Percentiles rank a stretch among this genome's conserved stretches.
These are phyloP conservation scores for Pythium coloratum DNA, from an alignment of 352 stramenopile species.

Conservation along the genomic window DNA sequence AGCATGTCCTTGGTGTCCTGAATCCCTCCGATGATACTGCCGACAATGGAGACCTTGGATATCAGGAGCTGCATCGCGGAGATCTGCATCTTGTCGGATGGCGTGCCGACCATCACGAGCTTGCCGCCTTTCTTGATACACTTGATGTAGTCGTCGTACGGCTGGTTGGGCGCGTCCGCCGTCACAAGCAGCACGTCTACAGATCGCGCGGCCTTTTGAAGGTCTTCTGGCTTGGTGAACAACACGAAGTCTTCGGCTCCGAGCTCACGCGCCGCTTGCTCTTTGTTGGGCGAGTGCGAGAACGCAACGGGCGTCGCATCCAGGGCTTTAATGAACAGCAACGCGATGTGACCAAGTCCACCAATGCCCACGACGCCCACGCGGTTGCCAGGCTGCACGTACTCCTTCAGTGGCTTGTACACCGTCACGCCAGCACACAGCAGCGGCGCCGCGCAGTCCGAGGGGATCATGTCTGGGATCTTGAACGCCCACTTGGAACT, in stretches of 20 bases:
- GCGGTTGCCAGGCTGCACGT: constrained; percentile 25
- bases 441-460: too few relatives aligned
- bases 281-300: constrained; percentile 29
- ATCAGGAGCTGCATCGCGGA: constrained; percentile 34
- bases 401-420: too few relatives aligned
- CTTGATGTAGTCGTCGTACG: constrained; percentile 24
- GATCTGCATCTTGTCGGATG: constrained; percentile 9
- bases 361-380: constrained; percentile 62
- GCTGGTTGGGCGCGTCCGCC: constrained; percentile 31
- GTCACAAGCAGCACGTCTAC: constrained; percentile 32
- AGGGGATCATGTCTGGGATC: too few relatives aligned
- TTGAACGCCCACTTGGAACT: too few relatives aligned
- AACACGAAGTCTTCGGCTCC: constrained; percentile 25
- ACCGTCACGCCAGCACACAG: too few relatives aligned
- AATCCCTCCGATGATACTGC: constrained; percentile 21
- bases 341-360: constrained; percentile 63
- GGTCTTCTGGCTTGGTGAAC: background rate
- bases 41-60: constrained; percentile 28
- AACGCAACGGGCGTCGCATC: constrained; percentile 45
- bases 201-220: constrained; percentile 16
- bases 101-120: constrained; percentile 34
- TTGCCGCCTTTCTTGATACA: constrained; percentile 24
- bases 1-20: too few relatives aligned
- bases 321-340: constrained; percentile 64
- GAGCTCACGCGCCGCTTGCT: constrained; percentile 18